These are phyloP conservation scores for Helicostylum pulchrum DNA, from an alignment of 192 early-diverging fungal species.

Conservation along the genomic window DNA sequence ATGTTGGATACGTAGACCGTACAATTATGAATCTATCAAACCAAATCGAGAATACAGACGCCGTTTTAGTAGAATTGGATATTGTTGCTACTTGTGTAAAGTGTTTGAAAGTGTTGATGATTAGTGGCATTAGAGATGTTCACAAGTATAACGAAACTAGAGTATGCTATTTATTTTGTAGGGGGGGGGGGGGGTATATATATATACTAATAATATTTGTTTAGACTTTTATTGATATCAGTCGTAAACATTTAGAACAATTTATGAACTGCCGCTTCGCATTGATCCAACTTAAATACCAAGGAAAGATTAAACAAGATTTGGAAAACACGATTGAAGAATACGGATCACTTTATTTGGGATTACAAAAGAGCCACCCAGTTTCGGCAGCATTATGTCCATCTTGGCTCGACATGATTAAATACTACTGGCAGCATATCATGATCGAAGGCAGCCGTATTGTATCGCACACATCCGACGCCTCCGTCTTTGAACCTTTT, in stretches of 20 bases:
- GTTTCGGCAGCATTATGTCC: conserved; percentile 63
- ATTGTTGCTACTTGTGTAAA: conserved; percentile 70
- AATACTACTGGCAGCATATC: conserved; percentile 68
- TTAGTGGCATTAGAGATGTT: conserved; percentile 68
- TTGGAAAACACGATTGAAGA: conserved; percentile 32
- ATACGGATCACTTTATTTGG: conserved; percentile 78
- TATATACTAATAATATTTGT: neutral
- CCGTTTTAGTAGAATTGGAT: conserved; percentile 33
- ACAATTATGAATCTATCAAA: conserved; percentile 46
- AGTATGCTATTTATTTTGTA: conserved; percentile 15
- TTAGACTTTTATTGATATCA: conserved; percentile 44
- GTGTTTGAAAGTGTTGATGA: conserved; percentile 70
- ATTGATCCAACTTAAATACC: conserved; percentile 19
- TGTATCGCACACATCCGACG: conserved; percentile 10
- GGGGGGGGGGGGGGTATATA: neutral
- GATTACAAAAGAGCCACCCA: conserved; percentile 64
- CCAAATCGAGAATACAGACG: conserved; percentile 26
- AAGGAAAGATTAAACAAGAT: neutral
- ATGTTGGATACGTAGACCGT: conserved; percentile 52
- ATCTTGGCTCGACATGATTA: conserved; percentile 57
- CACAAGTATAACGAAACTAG: conserved; percentile 55
- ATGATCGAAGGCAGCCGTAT: conserved; percentile 17
- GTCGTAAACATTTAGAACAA: conserved; percentile 52
- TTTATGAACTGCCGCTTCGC: conserved; percentile 41
- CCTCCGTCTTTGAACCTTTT: conserved; percentile 48